These are phyloP conservation scores for Xylaria arbuscula DNA, from an alignment of 2,329 filamentous ascomycete genomes.

Conservation along the genomic window DNA sequence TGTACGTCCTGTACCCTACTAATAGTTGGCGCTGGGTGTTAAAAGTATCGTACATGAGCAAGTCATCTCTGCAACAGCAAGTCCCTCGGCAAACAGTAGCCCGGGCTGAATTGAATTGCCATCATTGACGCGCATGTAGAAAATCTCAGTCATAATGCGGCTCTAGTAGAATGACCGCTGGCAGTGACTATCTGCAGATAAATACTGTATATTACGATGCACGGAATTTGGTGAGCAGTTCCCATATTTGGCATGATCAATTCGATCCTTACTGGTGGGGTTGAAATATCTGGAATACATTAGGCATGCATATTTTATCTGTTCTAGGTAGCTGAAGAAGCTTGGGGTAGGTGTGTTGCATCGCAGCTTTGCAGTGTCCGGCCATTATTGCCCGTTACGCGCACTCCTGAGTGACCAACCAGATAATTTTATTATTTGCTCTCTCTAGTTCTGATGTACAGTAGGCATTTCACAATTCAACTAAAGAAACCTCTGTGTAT, in stretches of 20 bases:
- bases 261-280: constrained; percentile 20
- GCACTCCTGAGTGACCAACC: constrained; percentile 3
- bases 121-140: constrained; percentile 11
- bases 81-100: not conserved
- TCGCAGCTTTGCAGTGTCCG: constrained; percentile 28
- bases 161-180: constrained; percentile 19
- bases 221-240: not conserved
- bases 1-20: not conserved
- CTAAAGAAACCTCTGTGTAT: not conserved
- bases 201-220: constrained; percentile 4
- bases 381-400: constrained; percentile 15
- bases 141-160: constrained; percentile 18
- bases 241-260: constrained; percentile 10
- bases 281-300: not conserved
- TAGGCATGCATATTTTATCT: constrained; percentile 15
- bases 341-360: constrained; percentile 29
- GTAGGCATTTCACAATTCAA: constrained; percentile 1
- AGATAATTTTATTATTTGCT: not conserved
- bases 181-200: constrained; percentile 3
- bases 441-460: not conserved
- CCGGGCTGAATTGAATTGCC: constrained; percentile 5
- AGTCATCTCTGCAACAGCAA: not conserved
- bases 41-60: constrained; percentile 18
- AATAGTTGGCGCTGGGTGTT: not conserved
- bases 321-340: constrained; percentile 31